phyloP scores from a whole-genome alignment of 805 yeast genomes.

The Kodamaea hsintzibuensis region DNA sequence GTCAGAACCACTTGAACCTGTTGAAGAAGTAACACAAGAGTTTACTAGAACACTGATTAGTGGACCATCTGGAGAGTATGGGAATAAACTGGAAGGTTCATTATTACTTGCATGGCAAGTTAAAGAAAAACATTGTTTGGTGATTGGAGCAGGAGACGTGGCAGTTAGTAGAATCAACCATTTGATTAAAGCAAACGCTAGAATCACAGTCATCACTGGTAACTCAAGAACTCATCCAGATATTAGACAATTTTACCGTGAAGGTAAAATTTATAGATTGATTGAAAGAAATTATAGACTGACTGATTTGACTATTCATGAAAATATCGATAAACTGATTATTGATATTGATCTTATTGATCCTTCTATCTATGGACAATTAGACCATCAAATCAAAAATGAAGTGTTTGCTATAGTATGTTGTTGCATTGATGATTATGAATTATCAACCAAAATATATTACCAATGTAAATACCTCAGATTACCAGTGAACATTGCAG shows the following conservation, averaged over 20 bases:
- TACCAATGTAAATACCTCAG: slow-evolving; percentile 44
- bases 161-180: slow-evolving; percentile 71
- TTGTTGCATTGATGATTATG: slow-evolving; percentile 74
- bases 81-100: slow-evolving; percentile 48
- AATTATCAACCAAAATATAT: slow-evolving; percentile 56
- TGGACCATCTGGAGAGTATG: background rate
- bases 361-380: slow-evolving; percentile 23
- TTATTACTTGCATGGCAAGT: slow-evolving; percentile 76
- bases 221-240: slow-evolving; percentile 27
- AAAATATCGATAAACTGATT: slow-evolving; percentile 20
- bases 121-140: slow-evolving; percentile 59
- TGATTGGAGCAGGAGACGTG: slow-evolving; percentile 79
- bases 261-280: slow-evolving; percentile 47
- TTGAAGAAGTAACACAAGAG: slow-evolving; percentile 3
- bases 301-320: slow-evolving; percentile 53
- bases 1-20: background rate
- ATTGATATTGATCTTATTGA: slow-evolving; percentile 21
- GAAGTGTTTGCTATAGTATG: slow-evolving; percentile 63
- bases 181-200: slow-evolving; percentile 67
- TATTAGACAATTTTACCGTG: slow-evolving; percentile 22
- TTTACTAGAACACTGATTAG: slow-evolving; percentile 4
- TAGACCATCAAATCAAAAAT: slow-evolving; percentile 35
- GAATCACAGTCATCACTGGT: slow-evolving; percentile 62
- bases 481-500: slow-evolving; percentile 77
- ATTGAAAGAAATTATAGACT: slow-evolving; percentile 45